A percentile compares a stretch with the other conserved stretches of the same genome.
These are phyloP conservation scores for Trichoderma gracile DNA, from an alignment of 2,329 filamentous ascomycete genomes.

Conservation along the genomic window DNA sequence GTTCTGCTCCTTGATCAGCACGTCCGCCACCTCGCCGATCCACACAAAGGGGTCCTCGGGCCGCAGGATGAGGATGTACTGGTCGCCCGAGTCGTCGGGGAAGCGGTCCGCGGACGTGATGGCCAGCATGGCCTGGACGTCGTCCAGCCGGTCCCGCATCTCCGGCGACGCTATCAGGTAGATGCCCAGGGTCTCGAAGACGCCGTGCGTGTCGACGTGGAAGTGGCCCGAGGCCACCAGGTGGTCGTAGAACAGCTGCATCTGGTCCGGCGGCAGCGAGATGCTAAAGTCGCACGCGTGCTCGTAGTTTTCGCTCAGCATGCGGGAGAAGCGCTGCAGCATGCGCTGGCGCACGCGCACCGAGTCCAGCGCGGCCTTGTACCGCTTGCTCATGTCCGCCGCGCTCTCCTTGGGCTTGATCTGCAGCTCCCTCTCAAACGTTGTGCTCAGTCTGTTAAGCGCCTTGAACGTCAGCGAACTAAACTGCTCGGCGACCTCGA, in stretches of 20 bases:
- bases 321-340: constrained; percentile 90
- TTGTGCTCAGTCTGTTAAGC: constrained; percentile 79
- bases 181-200: constrained; percentile 71
- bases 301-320: constrained; percentile 90
- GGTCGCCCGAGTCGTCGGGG: constrained; percentile 70
- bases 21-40: constrained; percentile 74
- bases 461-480: constrained; percentile 92
- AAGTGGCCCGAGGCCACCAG: constrained; percentile 84
- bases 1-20: constrained; percentile 72
- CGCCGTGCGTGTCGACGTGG: constrained; percentile 68
- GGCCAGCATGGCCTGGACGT: constrained; percentile 82
- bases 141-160: constrained; percentile 71
- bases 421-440: constrained; percentile 89
- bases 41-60: constrained; percentile 78
- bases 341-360: constrained; percentile 95
- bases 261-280: constrained; percentile 63
- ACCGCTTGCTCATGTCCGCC: constrained; percentile 91
- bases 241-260: constrained; percentile 77
- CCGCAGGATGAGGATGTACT: constrained; percentile 78
- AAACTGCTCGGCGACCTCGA: constrained; percentile 97
- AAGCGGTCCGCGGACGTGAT: constrained; percentile 59
- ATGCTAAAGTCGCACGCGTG: constrained; percentile 96
- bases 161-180: constrained; percentile 84
- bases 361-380: constrained; percentile 92
- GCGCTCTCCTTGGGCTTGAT: constrained; percentile 80